Conservation (phyloP, 2,329 filamentous ascomycete species). For the Apiospora marii region DNA sequence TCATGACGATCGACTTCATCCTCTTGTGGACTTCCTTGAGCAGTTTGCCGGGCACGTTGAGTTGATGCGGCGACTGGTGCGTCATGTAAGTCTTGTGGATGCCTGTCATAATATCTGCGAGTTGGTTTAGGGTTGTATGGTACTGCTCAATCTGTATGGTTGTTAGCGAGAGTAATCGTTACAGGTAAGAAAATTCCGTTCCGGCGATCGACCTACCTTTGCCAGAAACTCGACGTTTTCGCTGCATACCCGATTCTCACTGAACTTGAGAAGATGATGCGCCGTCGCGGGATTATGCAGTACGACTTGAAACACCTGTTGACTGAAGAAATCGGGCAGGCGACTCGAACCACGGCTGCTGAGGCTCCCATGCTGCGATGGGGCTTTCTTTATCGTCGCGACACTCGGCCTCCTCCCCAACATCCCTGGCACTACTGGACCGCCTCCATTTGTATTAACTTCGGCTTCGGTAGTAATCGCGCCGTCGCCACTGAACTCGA, state of each 20-base stretch:
- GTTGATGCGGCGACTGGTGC: slow-evolving; percentile 28
- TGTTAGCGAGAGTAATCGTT: background rate
- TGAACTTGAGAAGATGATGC: slow-evolving; percentile 51
- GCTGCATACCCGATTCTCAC: slow-evolving; percentile 47
- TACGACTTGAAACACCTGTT: slow-evolving; percentile 50
- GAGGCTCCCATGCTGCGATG: background rate
- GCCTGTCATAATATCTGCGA: slow-evolving; percentile 48
- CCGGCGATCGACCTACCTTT: slow-evolving; percentile 43
- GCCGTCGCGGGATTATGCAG: slow-evolving; percentile 52
- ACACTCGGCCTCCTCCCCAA: background rate
- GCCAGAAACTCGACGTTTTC: slow-evolving; percentile 56
- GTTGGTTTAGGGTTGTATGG: slow-evolving; percentile 48
- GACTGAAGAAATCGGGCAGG: slow-evolving; percentile 51
- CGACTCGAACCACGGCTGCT: slow-evolving; percentile 29
- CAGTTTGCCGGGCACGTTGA: slow-evolving; percentile 41
- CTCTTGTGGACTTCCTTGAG: slow-evolving; percentile 41
- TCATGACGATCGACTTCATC: slow-evolving; percentile 38
- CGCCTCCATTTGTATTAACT: background rate
- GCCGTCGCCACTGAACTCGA: background rate
- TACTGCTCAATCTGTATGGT: slow-evolving; percentile 50
- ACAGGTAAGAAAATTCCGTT: background rate
- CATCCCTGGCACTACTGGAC: background rate
- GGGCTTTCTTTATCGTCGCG: background rate
- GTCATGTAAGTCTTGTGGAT: slow-evolving; percentile 42
- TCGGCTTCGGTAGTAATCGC: background rate